Base-by-base conservation (phyloP, 305 asterid genomes). In the Galium porrigens region DNA sequence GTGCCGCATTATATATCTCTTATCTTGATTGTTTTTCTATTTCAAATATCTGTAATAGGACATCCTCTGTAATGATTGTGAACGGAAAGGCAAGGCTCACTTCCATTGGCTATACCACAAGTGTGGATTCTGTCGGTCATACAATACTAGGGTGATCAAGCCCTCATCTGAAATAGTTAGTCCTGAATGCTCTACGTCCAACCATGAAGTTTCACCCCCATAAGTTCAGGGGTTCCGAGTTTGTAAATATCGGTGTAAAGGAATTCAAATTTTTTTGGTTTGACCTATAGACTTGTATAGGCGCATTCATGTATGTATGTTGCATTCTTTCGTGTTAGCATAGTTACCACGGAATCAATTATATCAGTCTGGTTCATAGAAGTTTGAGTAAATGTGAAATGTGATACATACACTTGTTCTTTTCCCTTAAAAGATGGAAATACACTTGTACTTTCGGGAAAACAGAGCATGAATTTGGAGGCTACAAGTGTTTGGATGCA, bases 21-120 rank as follows among this genome's bases (percentile, higher is more conserved):
- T 22, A 1, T 27, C 37, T 1, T 17, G 65, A 48, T 25, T 41
- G 56, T 48, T n/a, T 22, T 11, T 6, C 5, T 14, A 5, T 56
- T 27, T 18, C 4, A 33, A 67, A 33, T 36, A 55, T 49, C 29
- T 18, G 30, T 20, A 18, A 6, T 52, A 80, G 84, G 82, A 80
- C 54, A 74, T 77, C 66, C 82, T 80, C 29, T 80, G 84, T 70
- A 74, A 80, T 61, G 82, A 80, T 55, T 80, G 82, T 42, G 82
- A 72, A 60, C 61, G 25, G 72, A 74, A 64, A 71, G 78, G 82
- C 53, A 27, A 51, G 8, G 76, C 82, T 18, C 65, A 66, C 61
- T 80, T 80, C 73, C 84, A 80, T 56, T 80, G 84, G 84, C 44
- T 80, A 63, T 80, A 80, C 60, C 84, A 80, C 61, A 80, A 77